Conservation (phyloP, 2,329 filamentous ascomycete species). For the Aspergillus sp. region DNA sequence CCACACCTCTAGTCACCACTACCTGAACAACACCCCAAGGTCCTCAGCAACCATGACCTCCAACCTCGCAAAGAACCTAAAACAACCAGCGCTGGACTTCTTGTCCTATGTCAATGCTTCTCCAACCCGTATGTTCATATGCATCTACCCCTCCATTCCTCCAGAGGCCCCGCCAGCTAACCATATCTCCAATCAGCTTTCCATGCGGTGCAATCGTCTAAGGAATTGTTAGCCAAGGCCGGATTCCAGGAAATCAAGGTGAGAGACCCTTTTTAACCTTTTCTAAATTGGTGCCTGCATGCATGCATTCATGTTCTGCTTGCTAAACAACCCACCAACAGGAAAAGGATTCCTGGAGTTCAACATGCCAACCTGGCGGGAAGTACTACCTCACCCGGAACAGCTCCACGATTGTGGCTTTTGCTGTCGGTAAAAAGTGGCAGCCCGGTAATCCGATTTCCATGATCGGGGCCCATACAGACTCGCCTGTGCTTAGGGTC, state of each 20-base stretch:
- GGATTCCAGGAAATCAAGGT: conserved; percentile 80
- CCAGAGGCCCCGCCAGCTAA: conserved; percentile 3
- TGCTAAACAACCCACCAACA: conserved; percentile 17
- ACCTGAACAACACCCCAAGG: conserved; percentile 3
- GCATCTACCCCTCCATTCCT: background rate
- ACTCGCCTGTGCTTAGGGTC: conserved; percentile 82
- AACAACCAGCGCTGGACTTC: conserved; percentile 64
- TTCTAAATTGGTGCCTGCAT: background rate
- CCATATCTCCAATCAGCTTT: conserved; percentile 56
- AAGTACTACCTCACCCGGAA: conserved; percentile 97
- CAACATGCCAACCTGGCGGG: conserved; percentile 69
- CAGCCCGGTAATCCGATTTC: conserved; percentile 79
- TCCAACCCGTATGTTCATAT: conserved; percentile 63
- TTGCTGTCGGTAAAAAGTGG: conserved; percentile 86
- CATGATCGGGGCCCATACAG: conserved; percentile 93
- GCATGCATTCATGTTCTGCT: too few species aligned
- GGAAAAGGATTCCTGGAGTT: conserved; percentile 84
- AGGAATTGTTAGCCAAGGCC: conserved; percentile 65
- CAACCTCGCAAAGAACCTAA: conserved; percentile 15
- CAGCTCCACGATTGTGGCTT: conserved; percentile 82
- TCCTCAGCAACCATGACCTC: conserved; percentile 23
- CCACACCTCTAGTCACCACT: background rate
- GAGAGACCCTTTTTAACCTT: background rate
- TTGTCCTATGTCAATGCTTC: conserved; percentile 90
- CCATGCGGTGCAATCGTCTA: conserved; percentile 78